A percentile compares a stretch with the other conserved stretches of the same genome.
phyloP scores from a whole-genome alignment of 129 eudicot genomes.

The Flaveria trinervia region DNA sequence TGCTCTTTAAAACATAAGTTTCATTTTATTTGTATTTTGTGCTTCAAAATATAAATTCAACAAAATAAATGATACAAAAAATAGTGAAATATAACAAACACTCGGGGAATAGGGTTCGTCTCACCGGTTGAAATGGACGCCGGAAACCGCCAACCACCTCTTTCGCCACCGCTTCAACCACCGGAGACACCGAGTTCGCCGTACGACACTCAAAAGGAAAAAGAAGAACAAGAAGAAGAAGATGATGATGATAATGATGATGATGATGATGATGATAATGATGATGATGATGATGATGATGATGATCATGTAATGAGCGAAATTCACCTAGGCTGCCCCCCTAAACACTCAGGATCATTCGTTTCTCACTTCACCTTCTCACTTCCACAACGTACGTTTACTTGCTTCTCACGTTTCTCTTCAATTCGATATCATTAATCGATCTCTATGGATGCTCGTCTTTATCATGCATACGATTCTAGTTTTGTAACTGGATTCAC shows the following conservation, averaged over 20 bases:
- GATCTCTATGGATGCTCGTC: neutral
- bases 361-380: conserved; percentile 70
- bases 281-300: conserved; percentile 25
- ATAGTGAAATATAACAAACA: too few relatives aligned
- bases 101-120: neutral
- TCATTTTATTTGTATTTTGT: too few relatives aligned
- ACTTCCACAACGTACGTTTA: conserved; percentile 44
- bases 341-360: conserved; percentile 55
- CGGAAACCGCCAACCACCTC: conserved; percentile 12
- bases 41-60: too few relatives aligned
- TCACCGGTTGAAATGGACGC: conserved; percentile 27
- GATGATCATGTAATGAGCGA: conserved; percentile 86
- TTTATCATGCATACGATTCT: neutral
- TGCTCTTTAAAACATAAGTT: too few relatives aligned
- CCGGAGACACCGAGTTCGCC: conserved; percentile 20
- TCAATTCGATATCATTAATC: neutral
- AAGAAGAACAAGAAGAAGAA: neutral
- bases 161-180: neutral
- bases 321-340: conserved; percentile 88
- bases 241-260: neutral
- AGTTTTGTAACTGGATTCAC: neutral
- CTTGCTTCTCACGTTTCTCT: neutral
- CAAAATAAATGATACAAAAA: neutral
- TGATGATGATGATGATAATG: conserved; percentile 32
- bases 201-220: conserved; percentile 10